Base-by-base conservation (phyloP, 257 asterid genomes). In the Agastache rugosa region DNA sequence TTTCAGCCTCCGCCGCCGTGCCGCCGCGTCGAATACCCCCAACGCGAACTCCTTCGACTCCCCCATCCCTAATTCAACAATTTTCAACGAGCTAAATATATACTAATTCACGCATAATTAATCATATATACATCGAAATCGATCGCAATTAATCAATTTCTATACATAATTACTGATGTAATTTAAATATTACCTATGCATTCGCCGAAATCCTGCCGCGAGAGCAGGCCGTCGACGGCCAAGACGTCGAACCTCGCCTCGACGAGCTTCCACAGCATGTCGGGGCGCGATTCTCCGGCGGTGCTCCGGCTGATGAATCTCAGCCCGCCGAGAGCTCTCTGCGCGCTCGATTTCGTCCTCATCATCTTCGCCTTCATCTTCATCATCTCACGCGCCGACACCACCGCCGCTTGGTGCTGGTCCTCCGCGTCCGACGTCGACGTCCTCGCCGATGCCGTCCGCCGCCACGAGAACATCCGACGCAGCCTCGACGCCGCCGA, bases 21-120 rank as follows among this genome's bases (percentile, higher is more conserved):
- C 92, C 73, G 91, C 75, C 15, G 92, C 97, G 79, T 93, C 96
- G 67, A 93, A 93, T 8, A 93, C 87, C 50, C 96, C 96, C 47
- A 84, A 84, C 8, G 98, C 97, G 14, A 93, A 93, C 75, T 93
- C 98, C 80, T 93, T 91, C 10, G 98, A 87, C 22, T 93, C 98
- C 75, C 83, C 86, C 98, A 91, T 93, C 73, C 98, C 98, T 91
- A 1, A 17, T 2, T 11, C 16, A 31, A 37, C 39, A 48, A 9
- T 0, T 2, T 19, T 0, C 12, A 7, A 6, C 14, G 5, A 53
- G 11, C 12, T 8, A 19, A 7, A 1, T 9, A 44, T 11, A 16
- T 27, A 11, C 11, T 20, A 14, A 17, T 44, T 60, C 67, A 69
- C 63, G 76, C 75, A 76, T 59, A 63, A 45, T 10, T 16, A 29